phyloP scores from a whole-genome alignment of 495 filamentous ascomycete species.

The Cercophora scortea region DNA sequence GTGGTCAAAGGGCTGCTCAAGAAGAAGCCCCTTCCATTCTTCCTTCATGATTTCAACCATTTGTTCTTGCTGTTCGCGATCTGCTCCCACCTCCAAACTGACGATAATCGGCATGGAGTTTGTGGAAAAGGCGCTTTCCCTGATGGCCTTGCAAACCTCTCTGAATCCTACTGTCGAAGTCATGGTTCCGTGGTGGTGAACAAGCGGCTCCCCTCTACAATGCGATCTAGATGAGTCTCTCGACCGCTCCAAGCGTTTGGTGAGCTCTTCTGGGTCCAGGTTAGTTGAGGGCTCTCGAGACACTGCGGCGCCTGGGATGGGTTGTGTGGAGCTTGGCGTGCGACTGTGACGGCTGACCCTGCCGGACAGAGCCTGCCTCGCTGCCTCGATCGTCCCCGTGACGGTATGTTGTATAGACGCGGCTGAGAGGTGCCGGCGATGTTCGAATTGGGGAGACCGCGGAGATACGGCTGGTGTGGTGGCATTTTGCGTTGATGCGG shows the following conservation, averaged over 20 bases:
- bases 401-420: too few species aligned
- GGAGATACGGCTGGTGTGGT: too few species aligned
- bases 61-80: constrained; percentile 68
- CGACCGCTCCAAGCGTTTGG: constrained; percentile 11
- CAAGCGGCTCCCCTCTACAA: constrained; percentile 15
- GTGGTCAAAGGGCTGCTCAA: constrained; percentile 45
- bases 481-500: constrained; percentile 19
- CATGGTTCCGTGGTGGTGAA: constrained; percentile 55
- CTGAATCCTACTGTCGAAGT: constrained; percentile 82
- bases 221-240: constrained; percentile 21
- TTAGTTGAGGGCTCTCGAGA: constrained; percentile 11
- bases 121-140: constrained; percentile 67
- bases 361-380: constrained; percentile 11
- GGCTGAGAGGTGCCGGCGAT: too few species aligned
- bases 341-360: constrained; percentile 25
- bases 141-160: constrained; percentile 73
- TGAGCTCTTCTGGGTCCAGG: constrained; percentile 19
- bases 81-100: constrained; percentile 83
- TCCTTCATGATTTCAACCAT: constrained; percentile 93
- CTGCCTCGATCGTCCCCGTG: constrained; percentile 22
- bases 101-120: constrained; percentile 75
- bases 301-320: background rate
- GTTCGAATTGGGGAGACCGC: too few species aligned
- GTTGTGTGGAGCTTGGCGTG: constrained; percentile 25
- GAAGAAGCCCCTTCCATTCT: constrained; percentile 66